Percentiles rank a stretch among this genome's conserved stretches.
Conservation (phyloP, 2,329 filamentous ascomycete genomes). For the Stagonosporopsis tanaceti region DNA sequence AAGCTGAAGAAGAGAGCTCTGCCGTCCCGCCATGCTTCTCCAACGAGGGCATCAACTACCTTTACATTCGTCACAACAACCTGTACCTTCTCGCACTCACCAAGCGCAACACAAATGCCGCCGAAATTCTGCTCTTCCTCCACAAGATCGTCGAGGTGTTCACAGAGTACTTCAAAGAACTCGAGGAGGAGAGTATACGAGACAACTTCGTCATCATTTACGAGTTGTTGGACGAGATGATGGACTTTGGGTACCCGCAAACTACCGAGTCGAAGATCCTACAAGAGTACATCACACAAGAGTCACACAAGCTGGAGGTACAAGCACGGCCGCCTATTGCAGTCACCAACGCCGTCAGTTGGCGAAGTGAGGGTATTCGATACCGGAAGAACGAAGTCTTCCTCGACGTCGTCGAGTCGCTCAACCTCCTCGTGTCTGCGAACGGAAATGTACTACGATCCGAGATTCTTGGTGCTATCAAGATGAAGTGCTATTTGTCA, state of each 20-base stretch:
- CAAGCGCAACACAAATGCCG: conserved; percentile 98
- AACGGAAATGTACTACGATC: conserved; percentile 95
- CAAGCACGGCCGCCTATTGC: conserved; percentile 96
- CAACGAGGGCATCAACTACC: conserved; percentile 98
- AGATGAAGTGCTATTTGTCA: conserved; percentile 99
- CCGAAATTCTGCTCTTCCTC: conserved; percentile 96
- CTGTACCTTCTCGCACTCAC: conserved; percentile 97
- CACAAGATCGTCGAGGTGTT: conserved; percentile 99
- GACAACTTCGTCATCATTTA: conserved; percentile 99
- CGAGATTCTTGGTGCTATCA: conserved; percentile 95
- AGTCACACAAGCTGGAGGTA: conserved; percentile 97
- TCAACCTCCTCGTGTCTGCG: conserved; percentile 93
- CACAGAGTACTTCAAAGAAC: conserved; percentile 98
- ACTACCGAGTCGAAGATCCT: conserved; percentile 98
- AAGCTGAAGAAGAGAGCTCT: conserved; percentile 98
- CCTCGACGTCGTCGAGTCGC: conserved; percentile 93
- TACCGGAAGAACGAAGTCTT: conserved; percentile 99
- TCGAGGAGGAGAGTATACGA: conserved; percentile 97
- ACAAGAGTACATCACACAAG: conserved; percentile 98
- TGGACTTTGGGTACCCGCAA: conserved; percentile 99
- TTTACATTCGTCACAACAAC: conserved; percentile 99
- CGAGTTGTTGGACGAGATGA: conserved; percentile 98
- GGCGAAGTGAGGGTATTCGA: conserved; percentile 96
- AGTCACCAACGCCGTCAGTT: conserved; percentile 97
- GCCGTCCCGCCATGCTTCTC: conserved; percentile 98